phyloP scores from a whole-genome alignment of 441 rosid species.

The Dalechampia spathulata region DNA sequence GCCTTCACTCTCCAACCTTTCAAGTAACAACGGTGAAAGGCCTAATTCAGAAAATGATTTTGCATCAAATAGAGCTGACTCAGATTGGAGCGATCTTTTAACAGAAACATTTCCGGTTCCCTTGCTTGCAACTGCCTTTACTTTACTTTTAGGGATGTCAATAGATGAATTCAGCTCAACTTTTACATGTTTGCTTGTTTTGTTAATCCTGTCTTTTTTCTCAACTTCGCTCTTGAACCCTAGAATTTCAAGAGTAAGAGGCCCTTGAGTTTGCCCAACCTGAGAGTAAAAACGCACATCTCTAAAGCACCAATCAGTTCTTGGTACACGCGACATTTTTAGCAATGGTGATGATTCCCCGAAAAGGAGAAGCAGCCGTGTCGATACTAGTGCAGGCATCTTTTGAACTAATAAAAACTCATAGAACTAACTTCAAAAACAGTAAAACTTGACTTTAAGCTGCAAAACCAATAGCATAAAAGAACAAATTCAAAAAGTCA shows the following conservation, averaged over 20 bases:
- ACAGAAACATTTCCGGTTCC: slow-evolving; percentile 26
- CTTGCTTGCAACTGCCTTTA: slow-evolving; percentile 26
- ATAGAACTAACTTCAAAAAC: not conserved
- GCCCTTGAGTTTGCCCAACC: slow-evolving; percentile 28
- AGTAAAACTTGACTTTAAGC: slow-evolving; percentile 7
- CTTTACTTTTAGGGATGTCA: slow-evolving; percentile 29
- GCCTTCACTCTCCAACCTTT: slow-evolving; percentile 69
- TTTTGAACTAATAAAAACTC: not conserved
- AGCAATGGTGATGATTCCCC: slow-evolving; percentile 42
- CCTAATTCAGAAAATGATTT: slow-evolving; percentile 83
- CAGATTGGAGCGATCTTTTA: slow-evolving; percentile 37
- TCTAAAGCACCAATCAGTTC: slow-evolving; percentile 26
- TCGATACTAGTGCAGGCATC: slow-evolving; percentile 47
- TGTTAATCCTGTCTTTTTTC: slow-evolving; percentile 19
- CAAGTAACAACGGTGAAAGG: slow-evolving; percentile 50
- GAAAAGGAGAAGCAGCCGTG: slow-evolving; percentile 54
- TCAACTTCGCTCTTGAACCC: slow-evolving; percentile 33
- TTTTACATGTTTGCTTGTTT: slow-evolving; percentile 21
- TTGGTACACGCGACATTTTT: slow-evolving; percentile 37
- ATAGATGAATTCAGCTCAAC: slow-evolving; percentile 21
- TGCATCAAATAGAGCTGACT: slow-evolving; percentile 54
- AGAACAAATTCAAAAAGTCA: slow-evolving; percentile 1
- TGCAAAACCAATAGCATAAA: slow-evolving; percentile 9
- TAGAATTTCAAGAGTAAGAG: slow-evolving; percentile 60
- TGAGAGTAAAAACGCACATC: slow-evolving; percentile 35